Base-by-base conservation (phyloP, 768 basidiomycete genomes). In the Tylopilus rubrobrunneus region DNA sequence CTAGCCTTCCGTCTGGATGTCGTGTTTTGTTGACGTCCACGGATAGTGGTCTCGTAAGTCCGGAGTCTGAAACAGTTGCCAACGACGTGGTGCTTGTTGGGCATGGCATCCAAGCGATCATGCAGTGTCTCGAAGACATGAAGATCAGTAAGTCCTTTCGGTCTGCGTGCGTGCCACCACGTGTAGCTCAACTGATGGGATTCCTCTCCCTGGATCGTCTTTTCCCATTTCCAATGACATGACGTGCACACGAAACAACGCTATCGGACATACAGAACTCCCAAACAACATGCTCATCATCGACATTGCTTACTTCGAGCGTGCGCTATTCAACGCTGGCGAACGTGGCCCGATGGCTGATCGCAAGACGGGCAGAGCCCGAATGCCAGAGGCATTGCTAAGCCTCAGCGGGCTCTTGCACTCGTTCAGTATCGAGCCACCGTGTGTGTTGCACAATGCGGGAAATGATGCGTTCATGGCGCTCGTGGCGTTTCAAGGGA, bases 381-480 rank as follows among this genome's bases (percentile, higher is more conserved):
- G 89, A 29, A 45, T 67, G 2, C 71, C 74, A 1, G 79, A 78
- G 29, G 74, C 84, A 10, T 74, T 76, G 1, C 78, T 91, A n/a
- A 82, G 84, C 21, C 77, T 92, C 2, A 76, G 80, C 11, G 78
- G 76, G 57, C 68, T 88, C 37, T 67, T 92, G n/a, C 77, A 74
- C 51, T 85, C 86, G 5, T 74, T 88, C 34, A 75, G 78, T 17
- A 55, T 69, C 37, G 56, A 58, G 2, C 51, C 62, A 9, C 65
- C 62, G 15, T 82, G 79, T 53, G 64, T 68, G 14, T 64, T 86
- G 54, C 81, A 87, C 66, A 90, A 91, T 62, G 73, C 89, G n/a
- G 89, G 89, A 14, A 92, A 92, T 66, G 85, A 89, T 56, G 86
- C 90, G 4, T 82, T 87, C 62, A 74, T 87, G 74, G 72, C 74